phyloP scores from a whole-genome alignment of 2,329 filamentous ascomycete species.

The Venturia effusa region DNA sequence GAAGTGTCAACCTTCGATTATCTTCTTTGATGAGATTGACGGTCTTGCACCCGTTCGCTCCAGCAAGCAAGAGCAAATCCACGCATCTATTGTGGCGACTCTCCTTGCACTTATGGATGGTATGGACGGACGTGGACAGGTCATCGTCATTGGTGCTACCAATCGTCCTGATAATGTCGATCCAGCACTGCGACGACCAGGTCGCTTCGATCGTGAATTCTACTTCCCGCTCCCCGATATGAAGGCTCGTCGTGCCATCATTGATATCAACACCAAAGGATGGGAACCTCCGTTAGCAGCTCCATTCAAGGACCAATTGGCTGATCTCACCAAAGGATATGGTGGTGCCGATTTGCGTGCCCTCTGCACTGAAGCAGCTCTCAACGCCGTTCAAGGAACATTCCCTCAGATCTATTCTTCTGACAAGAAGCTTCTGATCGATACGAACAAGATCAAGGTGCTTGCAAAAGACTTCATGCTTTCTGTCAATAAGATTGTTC shows the following conservation, averaged over 20 bases:
- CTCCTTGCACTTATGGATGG: slow-evolving; percentile 92
- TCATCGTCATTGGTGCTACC: slow-evolving; percentile 97
- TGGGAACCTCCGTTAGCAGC: slow-evolving; percentile 72
- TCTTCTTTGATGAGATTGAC: slow-evolving; percentile 99
- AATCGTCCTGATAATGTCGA: slow-evolving; percentile 96
- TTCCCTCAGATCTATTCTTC: slow-evolving; percentile 95
- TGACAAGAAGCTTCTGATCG: slow-evolving; percentile 78
- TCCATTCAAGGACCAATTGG: slow-evolving; percentile 72
- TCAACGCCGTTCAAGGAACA: slow-evolving; percentile 90
- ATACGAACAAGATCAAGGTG: slow-evolving; percentile 73
- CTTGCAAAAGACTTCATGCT: slow-evolving; percentile 95
- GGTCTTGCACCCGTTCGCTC: slow-evolving; percentile 90
- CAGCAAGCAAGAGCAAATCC: slow-evolving; percentile 97
- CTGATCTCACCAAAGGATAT: slow-evolving; percentile 87
- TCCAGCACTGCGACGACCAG: slow-evolving; percentile 84
- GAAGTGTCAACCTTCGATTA: slow-evolving; percentile 94
- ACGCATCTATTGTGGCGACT: slow-evolving; percentile 93
- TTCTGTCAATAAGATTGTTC: slow-evolving; percentile 90
- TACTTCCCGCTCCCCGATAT: slow-evolving; percentile 89
- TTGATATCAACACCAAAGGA: slow-evolving; percentile 89
- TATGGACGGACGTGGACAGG: slow-evolving; percentile 96
- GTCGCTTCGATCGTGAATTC: slow-evolving; percentile 93
- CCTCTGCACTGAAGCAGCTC: slow-evolving; percentile 86
- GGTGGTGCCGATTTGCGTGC: slow-evolving; percentile 91
- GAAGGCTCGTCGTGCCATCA: slow-evolving; percentile 69